These are phyloP conservation scores for Pisolithus thermaeus DNA, from an alignment of 1,284 basidiomycete genomes.

Conservation along the genomic window DNA sequence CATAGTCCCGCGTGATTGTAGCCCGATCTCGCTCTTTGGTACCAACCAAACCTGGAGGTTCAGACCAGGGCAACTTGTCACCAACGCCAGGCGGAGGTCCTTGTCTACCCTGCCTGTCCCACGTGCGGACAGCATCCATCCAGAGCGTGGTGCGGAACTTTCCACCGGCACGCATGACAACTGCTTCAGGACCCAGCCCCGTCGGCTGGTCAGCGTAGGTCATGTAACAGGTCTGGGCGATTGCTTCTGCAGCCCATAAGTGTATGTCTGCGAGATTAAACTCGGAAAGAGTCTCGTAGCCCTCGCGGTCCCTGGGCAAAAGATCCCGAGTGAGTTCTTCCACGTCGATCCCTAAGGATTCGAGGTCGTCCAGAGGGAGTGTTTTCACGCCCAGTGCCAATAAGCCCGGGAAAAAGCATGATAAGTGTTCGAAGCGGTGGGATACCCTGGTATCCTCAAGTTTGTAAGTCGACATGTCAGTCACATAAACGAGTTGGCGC, in stretches of 20 bases:
- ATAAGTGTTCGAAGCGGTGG: conserved; percentile 66
- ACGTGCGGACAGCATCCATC: conserved; percentile 48
- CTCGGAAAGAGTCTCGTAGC: conserved; percentile 31
- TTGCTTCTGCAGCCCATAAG: conserved; percentile 61
- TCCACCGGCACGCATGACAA: conserved; percentile 36
- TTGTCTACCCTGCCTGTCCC: conserved; percentile 40
- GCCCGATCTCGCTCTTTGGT: conserved; percentile 21
- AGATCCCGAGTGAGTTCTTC: conserved; percentile 33
- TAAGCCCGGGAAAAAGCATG: conserved; percentile 76
- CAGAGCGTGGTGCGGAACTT: conserved; percentile 34
- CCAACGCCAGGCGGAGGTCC: conserved; percentile 51
- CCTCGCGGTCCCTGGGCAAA: conserved; percentile 30
- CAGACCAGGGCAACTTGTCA: conserved; percentile 31
- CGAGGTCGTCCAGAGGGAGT: conserved; percentile 49
- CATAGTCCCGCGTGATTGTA: conserved; percentile 34
- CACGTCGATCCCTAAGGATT: conserved; percentile 38
- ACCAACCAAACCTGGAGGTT: conserved; percentile 15
- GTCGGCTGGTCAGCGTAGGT: conserved; percentile 57
- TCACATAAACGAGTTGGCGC: conserved; percentile 66
- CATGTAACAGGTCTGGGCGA: conserved; percentile 62
- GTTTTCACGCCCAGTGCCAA: conserved; percentile 65
- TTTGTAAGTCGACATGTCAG: conserved; percentile 39
- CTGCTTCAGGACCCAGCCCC: conserved; percentile 58
- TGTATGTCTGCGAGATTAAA: conserved; percentile 51
- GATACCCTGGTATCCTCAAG: conserved; percentile 31